Evolutionary conservation across 164 flowering plant genomes (phyloP).

Genomic region (Magnolia officinalis): DNA sequence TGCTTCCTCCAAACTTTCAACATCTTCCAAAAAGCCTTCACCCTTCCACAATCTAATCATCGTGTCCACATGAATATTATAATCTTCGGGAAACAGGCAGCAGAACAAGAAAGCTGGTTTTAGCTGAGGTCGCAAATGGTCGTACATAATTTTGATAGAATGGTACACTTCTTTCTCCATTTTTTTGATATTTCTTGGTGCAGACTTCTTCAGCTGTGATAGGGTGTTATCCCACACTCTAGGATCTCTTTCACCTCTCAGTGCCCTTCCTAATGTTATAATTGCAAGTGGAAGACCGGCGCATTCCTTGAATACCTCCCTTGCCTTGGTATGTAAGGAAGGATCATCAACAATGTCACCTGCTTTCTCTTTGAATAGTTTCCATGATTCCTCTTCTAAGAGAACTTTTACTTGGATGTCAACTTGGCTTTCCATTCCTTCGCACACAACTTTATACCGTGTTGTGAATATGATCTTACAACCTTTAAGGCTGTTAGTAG

Average conservation of each 20-base stretch:
- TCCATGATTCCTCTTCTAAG: constrained; percentile 8
- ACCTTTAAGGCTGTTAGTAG: not conserved
- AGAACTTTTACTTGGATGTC: constrained; percentile 6
- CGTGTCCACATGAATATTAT: not conserved
- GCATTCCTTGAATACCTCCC: constrained; percentile 7
- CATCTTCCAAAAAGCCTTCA: constrained; percentile 22
- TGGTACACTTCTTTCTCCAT: constrained; percentile 4
- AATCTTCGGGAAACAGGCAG: constrained; percentile 13
- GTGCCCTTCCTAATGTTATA: constrained; percentile 9
- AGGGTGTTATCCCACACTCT: constrained; percentile 10
- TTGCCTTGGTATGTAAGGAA: not conserved
- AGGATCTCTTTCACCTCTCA: not conserved
- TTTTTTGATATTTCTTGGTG: not conserved
- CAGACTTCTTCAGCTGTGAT: constrained; percentile 1
- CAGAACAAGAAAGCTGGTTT: constrained; percentile 8
- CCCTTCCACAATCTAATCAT: constrained; percentile 14
- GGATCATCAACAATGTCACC: not conserved
- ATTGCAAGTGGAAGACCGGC: constrained; percentile 11
- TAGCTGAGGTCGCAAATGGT: not conserved
- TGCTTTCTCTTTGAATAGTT: constrained; percentile 6
- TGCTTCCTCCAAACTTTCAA: constrained; percentile 7
- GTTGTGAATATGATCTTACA: constrained; percentile 7
- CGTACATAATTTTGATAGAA: constrained; percentile 11
- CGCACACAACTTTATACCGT: constrained; percentile 3
- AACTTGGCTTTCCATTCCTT: constrained; percentile 2